Evolutionary conservation across 2,329 filamentous ascomycete genomes (phyloP), one percentile per base, ranked within the genome.

Genomic region (Westerdykella ornata): DNA sequence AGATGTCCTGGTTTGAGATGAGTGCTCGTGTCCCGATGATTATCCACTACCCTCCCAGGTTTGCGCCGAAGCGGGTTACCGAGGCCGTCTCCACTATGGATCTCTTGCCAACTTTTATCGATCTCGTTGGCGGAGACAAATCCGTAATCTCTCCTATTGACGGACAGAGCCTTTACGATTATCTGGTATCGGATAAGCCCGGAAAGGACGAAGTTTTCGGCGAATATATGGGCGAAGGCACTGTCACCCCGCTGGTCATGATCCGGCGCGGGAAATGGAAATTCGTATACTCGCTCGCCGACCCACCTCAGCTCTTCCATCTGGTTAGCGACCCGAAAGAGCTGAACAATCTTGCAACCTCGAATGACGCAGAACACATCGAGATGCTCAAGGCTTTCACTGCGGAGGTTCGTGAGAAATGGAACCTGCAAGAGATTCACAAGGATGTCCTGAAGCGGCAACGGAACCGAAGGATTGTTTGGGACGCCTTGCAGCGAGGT

Each of bases 1-100:
- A 96, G 76, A 96, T 96, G 89, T 88, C 81, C 60, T 96, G 92
- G 77, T 95, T 88, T 57, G 89, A 96, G 74, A 83, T 83, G 31
- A 94, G 88, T 11, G 87, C 88, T 35, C 84, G 89, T 19, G 89
- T 96, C 16, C 89, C 89, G 1, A 81, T 96, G 62, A 74, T 96
- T 50, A 77, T 95, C 62, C 83, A 88, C 66, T 81, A 89, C 56
- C 89, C 89, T 18, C 74, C 81, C 55, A 76, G 75, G 46, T 94
- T 90, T 66, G 63, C 74, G 12, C 82, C 88, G 22, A 87, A 81
- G 70, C 83, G 81, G 26, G 84, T 96, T 19, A 75, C 76, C 14
- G 75, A 90, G 65, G 94, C 89, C 50, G 89, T 96, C 11, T 94
- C 88, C 9, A 95, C 89, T 0, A 78, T 96, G 59, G 89, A 96